phyloP scores from a whole-genome alignment of 2,329 filamentous ascomycete genomes.

The Aureobasidium musti region DNA sequence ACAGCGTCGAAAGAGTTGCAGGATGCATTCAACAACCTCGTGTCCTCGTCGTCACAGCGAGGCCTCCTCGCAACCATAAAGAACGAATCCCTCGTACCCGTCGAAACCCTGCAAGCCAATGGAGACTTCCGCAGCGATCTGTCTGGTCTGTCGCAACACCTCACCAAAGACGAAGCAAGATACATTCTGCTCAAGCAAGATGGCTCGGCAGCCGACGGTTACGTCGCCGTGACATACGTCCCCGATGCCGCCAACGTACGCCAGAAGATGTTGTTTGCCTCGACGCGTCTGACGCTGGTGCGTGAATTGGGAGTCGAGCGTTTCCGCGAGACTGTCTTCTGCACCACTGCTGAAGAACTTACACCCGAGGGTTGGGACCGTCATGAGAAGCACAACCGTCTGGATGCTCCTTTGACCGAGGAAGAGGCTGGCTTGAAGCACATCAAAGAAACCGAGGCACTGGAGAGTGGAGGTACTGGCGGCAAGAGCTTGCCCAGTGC shows the following conservation, averaged over 20 bases:
- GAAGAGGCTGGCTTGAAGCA: constrained; percentile 72
- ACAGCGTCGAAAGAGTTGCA: constrained; percentile 76
- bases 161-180: constrained; percentile 66
- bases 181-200: constrained; percentile 72
- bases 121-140: constrained; percentile 54
- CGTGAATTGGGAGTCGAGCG: constrained; percentile 77
- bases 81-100: constrained; percentile 66
- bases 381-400: constrained; percentile 66
- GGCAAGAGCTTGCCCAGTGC: constrained; percentile 53
- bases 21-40: constrained; percentile 69
- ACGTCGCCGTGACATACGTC: constrained; percentile 75
- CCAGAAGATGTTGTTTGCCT: constrained; percentile 84
- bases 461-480: constrained; percentile 70
- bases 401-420: constrained; percentile 70
- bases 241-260: constrained; percentile 76
- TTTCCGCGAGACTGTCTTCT: constrained; percentile 75
- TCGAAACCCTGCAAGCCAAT: constrained; percentile 57
- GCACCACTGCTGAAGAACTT: constrained; percentile 69
- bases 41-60: constrained; percentile 63
- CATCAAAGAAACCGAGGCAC: constrained; percentile 73
- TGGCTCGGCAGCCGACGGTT: constrained; percentile 42
- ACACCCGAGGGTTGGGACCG: constrained; percentile 68
- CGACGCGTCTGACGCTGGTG: constrained; percentile 71
- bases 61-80: constrained; percentile 72
- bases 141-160: constrained; percentile 60